A percentile compares a stretch with the other conserved stretches of the same genome.
Conservation (phyloP, 2,329 filamentous ascomycete species). For the Scytalidium lignicola region DNA sequence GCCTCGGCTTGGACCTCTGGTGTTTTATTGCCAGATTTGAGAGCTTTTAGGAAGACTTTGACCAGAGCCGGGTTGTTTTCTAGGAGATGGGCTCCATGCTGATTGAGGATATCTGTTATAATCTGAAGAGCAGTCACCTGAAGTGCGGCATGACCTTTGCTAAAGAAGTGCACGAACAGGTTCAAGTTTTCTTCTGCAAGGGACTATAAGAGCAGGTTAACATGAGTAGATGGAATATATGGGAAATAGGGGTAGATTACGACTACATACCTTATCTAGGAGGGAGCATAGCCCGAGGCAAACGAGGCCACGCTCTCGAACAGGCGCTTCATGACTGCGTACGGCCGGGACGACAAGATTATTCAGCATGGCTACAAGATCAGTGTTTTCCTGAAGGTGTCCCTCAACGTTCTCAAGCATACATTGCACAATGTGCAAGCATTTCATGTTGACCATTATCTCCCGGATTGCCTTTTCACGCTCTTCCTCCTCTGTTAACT, state of each 20-base stretch:
- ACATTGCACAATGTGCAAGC: slow-evolving; percentile 92
- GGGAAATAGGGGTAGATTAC: neutral
- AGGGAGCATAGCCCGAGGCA: slow-evolving; percentile 89
- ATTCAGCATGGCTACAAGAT: slow-evolving; percentile 96
- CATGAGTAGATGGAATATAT: slow-evolving; percentile 1
- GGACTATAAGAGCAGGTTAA: slow-evolving; percentile 42
- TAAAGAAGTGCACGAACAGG: slow-evolving; percentile 94
- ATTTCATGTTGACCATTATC: slow-evolving; percentile 98
- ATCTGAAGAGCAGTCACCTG: slow-evolving; percentile 90
- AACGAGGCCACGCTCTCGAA: slow-evolving; percentile 82
- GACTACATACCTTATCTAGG: slow-evolving; percentile 62
- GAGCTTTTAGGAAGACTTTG: slow-evolving; percentile 79
- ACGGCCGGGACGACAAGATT: slow-evolving; percentile 95
- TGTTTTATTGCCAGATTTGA: slow-evolving; percentile 65
- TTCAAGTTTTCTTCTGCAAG: slow-evolving; percentile 88
- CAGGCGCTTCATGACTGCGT: slow-evolving; percentile 84
- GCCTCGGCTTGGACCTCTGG: slow-evolving; percentile 76
- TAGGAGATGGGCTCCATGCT: slow-evolving; percentile 76
- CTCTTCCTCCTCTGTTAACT: slow-evolving; percentile 58
- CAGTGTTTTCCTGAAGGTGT: slow-evolving; percentile 80
- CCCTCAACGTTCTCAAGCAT: slow-evolving; percentile 92
- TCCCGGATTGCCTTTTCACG: slow-evolving; percentile 76
- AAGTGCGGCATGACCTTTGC: slow-evolving; percentile 81
- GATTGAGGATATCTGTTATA: slow-evolving; percentile 85
- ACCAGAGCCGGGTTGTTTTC: slow-evolving; percentile 63